Evolutionary conservation across 176 grass and related monocot genomes (phyloP), one percentile per base, ranked within the genome.

Genomic region (Paspalum notatum): DNA sequence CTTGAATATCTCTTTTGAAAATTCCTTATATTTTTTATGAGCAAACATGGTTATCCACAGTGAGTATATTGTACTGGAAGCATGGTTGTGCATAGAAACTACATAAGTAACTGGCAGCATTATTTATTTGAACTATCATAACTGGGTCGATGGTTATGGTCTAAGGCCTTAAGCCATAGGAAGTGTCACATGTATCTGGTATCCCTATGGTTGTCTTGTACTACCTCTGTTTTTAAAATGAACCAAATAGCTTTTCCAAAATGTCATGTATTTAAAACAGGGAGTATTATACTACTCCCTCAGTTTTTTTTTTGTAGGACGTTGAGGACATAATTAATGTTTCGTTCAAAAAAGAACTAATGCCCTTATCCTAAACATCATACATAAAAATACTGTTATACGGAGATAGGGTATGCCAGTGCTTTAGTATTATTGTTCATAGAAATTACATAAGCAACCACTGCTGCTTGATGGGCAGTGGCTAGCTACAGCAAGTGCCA

Each of bases 41-140:
- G 0, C 51, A 57, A 15, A 4, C 12, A 65, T 3, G 27, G 17
- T 65, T 72, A 17, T 62, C 73, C 46, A 51, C 17, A 40, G 26
- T 21, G 42, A 71, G 53, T 67, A 47, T n/a, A 47, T n/a, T 70
- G 16, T 62, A 2, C 22, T 75, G 61, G 74, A 67, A 83, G 21
- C 47, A 83, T 66, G 51, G 8, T 25, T 52, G 32, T 63, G 61
- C 52, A 46, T 81, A 59, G 15, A 70, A 69, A 80, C 58, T 38
- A 26, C 66, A 70, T 55, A 70, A 47, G 66, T 38, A 58, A 5
- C 65, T 0, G n/a, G 4, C 45, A 60, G 43, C 21, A 69, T 47
- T 42, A 69, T 69, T 71, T 49, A 50, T 8, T 71, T 71, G 40
- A 45, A 71, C 13, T 60, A 20, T 58, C 40, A 6, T 71, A 38